Percentiles rank a stretch among this genome's conserved stretches.
phyloP scores from a whole-genome alignment of 192 early-diverging fungal genomes.

The Neocallimastix lanati region DNA sequence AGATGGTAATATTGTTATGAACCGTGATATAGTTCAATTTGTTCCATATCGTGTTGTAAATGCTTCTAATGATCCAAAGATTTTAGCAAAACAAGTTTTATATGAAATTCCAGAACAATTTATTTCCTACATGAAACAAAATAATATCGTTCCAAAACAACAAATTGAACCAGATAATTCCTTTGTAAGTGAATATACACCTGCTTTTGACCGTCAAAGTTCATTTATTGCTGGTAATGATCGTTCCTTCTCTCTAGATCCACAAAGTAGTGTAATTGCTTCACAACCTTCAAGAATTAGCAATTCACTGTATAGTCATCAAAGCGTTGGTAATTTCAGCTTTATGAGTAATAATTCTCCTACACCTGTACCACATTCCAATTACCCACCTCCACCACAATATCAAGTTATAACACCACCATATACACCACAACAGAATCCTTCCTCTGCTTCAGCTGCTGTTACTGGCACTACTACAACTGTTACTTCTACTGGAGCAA shows the following conservation, averaged over 20 bases:
- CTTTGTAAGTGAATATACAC: background rate
- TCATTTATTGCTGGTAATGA: background rate
- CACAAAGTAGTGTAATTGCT: background rate
- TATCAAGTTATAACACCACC: too few species aligned
- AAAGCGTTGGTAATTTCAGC: too few species aligned
- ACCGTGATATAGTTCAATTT: conserved; percentile 37
- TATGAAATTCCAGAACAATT: conserved; percentile 36
- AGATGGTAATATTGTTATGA: conserved; percentile 5
- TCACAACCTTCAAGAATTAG: background rate
- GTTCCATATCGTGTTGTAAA: conserved; percentile 20
- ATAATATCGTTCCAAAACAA: background rate
- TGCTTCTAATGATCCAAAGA: conserved; percentile 6
- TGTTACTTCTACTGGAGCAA: too few species aligned
- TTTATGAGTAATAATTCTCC: too few species aligned
- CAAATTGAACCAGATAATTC: background rate
- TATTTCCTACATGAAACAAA: conserved; percentile 3
- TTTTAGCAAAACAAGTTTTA: conserved; percentile 14
- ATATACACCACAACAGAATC: too few species aligned
- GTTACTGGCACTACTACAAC: too few species aligned
- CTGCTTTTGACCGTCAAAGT: background rate
- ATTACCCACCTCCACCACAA: too few species aligned
- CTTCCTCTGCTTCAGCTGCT: too few species aligned
- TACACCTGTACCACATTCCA: too few species aligned
- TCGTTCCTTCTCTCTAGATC: background rate
- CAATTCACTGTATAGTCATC: background rate